Evolutionary conservation across 1,284 basidiomycete genomes (phyloP).

Genomic region (Puccinia polysora): DNA sequence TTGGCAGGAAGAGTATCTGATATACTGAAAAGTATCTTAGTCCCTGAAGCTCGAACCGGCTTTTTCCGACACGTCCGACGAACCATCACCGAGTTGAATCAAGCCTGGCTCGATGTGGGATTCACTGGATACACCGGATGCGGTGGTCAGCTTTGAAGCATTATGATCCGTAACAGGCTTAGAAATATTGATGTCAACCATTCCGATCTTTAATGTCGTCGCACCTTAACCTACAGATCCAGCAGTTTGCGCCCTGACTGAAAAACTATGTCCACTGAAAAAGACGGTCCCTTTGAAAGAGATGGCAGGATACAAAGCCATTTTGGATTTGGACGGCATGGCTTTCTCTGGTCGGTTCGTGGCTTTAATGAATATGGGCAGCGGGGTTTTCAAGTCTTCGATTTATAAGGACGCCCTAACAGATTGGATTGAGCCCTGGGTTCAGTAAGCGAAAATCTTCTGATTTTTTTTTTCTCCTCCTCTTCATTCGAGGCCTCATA

Average conservation of each 20-base stretch:
- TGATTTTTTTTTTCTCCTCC: neutral
- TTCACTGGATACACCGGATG: constrained; percentile 43
- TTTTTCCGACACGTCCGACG: constrained; percentile 32
- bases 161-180: neutral
- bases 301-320: constrained; percentile 40
- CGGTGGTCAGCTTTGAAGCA: constrained; percentile 25
- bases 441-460: constrained; percentile 21
- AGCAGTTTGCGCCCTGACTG: constrained; percentile 23
- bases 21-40: constrained; percentile 23
- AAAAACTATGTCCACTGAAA: constrained; percentile 32
- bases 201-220: too few relatives aligned
- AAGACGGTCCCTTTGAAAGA: constrained; percentile 38
- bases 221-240: too few relatives aligned
- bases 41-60: constrained; percentile 9
- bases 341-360: constrained; percentile 43
- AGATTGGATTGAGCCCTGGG: constrained; percentile 43
- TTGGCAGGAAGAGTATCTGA: constrained; percentile 32
- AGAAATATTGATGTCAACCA: too few relatives aligned
- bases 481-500: too few relatives aligned
- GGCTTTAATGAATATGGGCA: constrained; percentile 43
- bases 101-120: constrained; percentile 41
- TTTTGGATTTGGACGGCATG: constrained; percentile 43
- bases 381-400: constrained; percentile 39
- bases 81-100: constrained; percentile 34
- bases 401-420: constrained; percentile 36